Evolutionary conservation across 257 asterid genomes (phyloP).

Genomic region (Solanum ossicruentum): DNA sequence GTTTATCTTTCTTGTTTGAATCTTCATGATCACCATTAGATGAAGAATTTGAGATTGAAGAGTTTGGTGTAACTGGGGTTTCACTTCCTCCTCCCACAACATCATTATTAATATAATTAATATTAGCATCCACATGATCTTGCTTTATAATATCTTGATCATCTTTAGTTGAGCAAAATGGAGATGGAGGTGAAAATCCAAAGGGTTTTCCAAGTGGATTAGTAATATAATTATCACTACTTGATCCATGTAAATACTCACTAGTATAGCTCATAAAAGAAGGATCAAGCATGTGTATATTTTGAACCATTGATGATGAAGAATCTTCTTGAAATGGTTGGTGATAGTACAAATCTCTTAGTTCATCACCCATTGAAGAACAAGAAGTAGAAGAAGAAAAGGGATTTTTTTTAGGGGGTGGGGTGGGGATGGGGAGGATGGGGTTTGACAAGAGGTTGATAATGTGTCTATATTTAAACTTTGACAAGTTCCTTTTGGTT

Average conservation of each 20-base stretch:
- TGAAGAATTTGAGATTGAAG: conserved; percentile 45
- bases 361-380: conserved; percentile 57
- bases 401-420: not conserved
- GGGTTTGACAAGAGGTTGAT: conserved; percentile 35
- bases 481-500: conserved; percentile 42
- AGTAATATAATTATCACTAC: not conserved
- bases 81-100: not conserved
- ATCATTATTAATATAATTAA: not conserved
- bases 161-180: conserved; percentile 12
- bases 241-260: conserved; percentile 33
- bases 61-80: conserved; percentile 48
- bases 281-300: conserved; percentile 38
- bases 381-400: not conserved
- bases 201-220: conserved; percentile 16
- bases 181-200: conserved; percentile 5
- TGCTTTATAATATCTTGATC: conserved; percentile 3
- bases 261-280: conserved; percentile 25
- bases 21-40: conserved; percentile 41
- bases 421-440: conserved; percentile 1
- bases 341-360: conserved; percentile 32
- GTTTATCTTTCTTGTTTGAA: conserved; percentile 23
- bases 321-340: conserved; percentile 31
- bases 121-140: not conserved
- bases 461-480: conserved; percentile 40
- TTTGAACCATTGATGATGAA: conserved; percentile 10